Evolutionary conservation across 345 rosid genomes (phyloP).

Genomic region (Rhizophora apiculata): DNA sequence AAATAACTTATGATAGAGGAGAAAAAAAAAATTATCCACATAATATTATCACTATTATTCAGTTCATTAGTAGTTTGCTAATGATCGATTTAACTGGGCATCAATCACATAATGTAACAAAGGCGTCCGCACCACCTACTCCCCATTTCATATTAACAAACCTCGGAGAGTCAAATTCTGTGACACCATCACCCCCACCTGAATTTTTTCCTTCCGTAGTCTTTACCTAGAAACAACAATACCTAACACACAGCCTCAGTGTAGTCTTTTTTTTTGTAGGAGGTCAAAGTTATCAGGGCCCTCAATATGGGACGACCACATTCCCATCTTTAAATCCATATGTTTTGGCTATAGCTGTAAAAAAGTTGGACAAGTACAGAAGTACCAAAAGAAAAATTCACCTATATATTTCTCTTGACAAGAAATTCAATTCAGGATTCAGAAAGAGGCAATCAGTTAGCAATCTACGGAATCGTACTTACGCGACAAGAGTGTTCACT

Average conservation of each 20-base stretch:
- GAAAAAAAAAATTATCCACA: too few relatives aligned
- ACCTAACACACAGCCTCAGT: constrained; percentile 24
- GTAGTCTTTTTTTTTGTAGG: not conserved
- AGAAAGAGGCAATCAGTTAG: too few relatives aligned
- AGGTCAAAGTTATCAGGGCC: constrained; percentile 18
- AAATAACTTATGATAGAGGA: too few relatives aligned
- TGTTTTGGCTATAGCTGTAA: too few relatives aligned
- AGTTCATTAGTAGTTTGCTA: not conserved
- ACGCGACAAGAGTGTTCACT: not conserved
- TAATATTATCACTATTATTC: too few relatives aligned
- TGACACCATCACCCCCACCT: constrained; percentile 26
- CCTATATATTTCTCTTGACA: too few relatives aligned
- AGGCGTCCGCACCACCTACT: constrained; percentile 24
- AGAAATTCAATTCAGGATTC: too few relatives aligned
- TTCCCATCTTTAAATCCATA: not conserved
- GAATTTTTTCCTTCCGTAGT: not conserved
- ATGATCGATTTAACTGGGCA: constrained; percentile 15
- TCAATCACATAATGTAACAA: not conserved
- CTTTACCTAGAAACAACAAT: not conserved
- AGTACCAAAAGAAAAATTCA: too few relatives aligned
- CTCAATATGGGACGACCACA: not conserved
- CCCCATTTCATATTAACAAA: not conserved
- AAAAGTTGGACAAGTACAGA: too few relatives aligned
- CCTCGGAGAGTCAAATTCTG: constrained; percentile 26
- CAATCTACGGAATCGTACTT: too few relatives aligned